Percentiles rank a stretch among this genome's conserved stretches.
These are phyloP conservation scores for Teunomyces aglyptinius DNA, from an alignment of 805 yeast genomes.

Conservation along the genomic window DNA sequence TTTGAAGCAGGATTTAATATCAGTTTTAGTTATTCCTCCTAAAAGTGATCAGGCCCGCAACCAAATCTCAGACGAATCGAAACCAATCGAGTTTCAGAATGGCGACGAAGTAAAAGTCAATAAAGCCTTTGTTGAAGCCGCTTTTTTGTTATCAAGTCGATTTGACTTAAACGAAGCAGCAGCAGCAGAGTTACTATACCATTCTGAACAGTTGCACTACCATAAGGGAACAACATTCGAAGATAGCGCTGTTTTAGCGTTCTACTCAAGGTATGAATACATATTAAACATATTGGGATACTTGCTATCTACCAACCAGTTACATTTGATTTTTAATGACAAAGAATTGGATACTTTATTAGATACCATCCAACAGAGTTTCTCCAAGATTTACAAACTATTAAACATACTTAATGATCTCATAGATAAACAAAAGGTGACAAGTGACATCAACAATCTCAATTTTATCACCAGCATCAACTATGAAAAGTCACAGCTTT, in stretches of 20 bases:
- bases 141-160: conserved; percentile 55
- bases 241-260: conserved; percentile 67
- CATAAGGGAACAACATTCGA: conserved; percentile 48
- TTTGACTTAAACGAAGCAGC: conserved; percentile 65
- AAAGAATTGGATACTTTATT: conserved; percentile 22
- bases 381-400: conserved; percentile 56
- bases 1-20: conserved; percentile 46
- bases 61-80: conserved; percentile 35
- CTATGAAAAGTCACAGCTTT: conserved; percentile 61
- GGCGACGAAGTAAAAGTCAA: conserved; percentile 63
- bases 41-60: conserved; percentile 49
- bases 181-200: conserved; percentile 65
- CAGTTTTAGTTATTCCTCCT: conserved; percentile 40
- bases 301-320: conserved; percentile 20
- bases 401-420: conserved; percentile 53
- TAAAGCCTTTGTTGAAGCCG: conserved; percentile 58
- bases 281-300: conserved; percentile 62
- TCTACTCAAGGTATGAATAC: conserved; percentile 66
- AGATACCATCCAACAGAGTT: conserved; percentile 50
- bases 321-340: conserved; percentile 21
- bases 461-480: conserved; percentile 40
- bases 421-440: conserved; percentile 46
- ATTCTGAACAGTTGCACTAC: conserved; percentile 38
- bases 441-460: conserved; percentile 48
- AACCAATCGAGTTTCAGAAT: conserved; percentile 46